A percentile compares a stretch with the other conserved stretches of the same genome.
Conservation (phyloP, 176 grass and related monocot species). For the Lolium rigidum region DNA sequence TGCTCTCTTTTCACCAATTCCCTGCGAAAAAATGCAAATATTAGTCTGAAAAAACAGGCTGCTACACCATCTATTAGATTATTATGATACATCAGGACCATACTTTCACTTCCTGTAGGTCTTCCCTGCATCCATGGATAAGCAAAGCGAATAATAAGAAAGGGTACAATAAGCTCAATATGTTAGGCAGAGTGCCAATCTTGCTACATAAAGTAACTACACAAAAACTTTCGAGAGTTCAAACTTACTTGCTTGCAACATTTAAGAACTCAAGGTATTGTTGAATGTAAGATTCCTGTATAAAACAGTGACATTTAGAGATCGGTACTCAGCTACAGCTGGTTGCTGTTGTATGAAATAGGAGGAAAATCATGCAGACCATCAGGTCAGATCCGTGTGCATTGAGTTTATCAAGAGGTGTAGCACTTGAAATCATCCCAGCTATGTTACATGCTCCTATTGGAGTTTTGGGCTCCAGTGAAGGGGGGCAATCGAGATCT, state of each 20-base stretch:
- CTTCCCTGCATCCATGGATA: constrained; percentile 71
- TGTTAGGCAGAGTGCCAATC: not conserved
- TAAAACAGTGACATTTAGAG: not conserved
- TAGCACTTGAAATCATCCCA: constrained; percentile 44
- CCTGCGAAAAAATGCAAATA: constrained; percentile 46
- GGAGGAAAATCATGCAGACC: constrained; percentile 49
- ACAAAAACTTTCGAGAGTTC: constrained; percentile 19
- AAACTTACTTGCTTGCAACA: constrained; percentile 75
- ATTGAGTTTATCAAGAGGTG: constrained; percentile 79
- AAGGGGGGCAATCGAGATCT: constrained; percentile 15
- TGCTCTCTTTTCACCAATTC: constrained; percentile 84
- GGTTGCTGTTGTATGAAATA: constrained; percentile 3
- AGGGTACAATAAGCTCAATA: not conserved
- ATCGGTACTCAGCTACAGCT: constrained; percentile 17
- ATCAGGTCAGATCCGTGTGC: constrained; percentile 57
- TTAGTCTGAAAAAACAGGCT: constrained; percentile 29
- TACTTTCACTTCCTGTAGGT: constrained; percentile 85
- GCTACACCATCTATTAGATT: constrained; percentile 27
- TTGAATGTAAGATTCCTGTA: constrained; percentile 73
- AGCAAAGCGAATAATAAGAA: constrained; percentile 46
- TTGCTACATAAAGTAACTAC: constrained; percentile 10
- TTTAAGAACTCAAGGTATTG: constrained; percentile 82
- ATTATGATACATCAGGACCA: not conserved
- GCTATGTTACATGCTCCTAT: constrained; percentile 30
- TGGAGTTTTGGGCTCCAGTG: constrained; percentile 61